Percentiles rank a stretch among this genome's conserved stretches.
Evolutionary conservation across 176 grass and related monocot genomes (phyloP).

Genomic region (Oryza officinalis): DNA sequence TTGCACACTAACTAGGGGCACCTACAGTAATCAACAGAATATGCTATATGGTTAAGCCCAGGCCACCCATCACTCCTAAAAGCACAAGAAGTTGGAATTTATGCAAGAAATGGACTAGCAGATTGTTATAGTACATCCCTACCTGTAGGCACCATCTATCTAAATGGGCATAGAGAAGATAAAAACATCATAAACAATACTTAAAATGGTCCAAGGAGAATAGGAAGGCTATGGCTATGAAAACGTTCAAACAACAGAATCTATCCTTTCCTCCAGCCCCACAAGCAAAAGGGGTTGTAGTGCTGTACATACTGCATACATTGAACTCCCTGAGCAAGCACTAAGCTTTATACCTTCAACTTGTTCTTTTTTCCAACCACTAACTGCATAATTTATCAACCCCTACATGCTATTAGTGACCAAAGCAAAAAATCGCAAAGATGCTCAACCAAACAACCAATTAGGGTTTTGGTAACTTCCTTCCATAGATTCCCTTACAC

Average conservation of each 20-base stretch:
- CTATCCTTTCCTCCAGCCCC: conserved; percentile 32
- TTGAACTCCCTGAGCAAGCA: conserved; percentile 39
- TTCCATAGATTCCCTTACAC: conserved; percentile 59
- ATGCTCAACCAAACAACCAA: conserved; percentile 37
- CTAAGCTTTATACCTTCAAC: conserved; percentile 35
- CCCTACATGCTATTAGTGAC: conserved; percentile 30
- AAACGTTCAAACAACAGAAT: conserved; percentile 42
- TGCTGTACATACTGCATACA: conserved; percentile 26
- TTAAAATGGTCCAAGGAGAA: conserved; percentile 41
- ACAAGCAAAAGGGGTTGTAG: conserved; percentile 19
- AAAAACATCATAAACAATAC: conserved; percentile 19
- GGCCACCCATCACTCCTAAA: conserved; percentile 24
- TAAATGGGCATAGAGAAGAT: conserved; percentile 29
- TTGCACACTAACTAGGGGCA: conserved; percentile 33
- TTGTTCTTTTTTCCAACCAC: conserved; percentile 32
- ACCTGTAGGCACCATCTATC: conserved; percentile 24
- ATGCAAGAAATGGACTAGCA: conserved; percentile 20
- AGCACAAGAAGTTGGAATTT: conserved; percentile 6
- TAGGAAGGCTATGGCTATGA: conserved; percentile 38
- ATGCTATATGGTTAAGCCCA: conserved; percentile 27
- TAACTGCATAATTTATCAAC: conserved; percentile 38
- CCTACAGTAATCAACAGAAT: conserved; percentile 33
- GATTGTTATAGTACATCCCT: conserved; percentile 25
- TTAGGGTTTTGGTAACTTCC: conserved; percentile 48
- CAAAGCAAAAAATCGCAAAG: conserved; percentile 35